A percentile compares a stretch with the other conserved stretches of the same genome.
Evolutionary conservation across 2,329 filamentous ascomycete genomes (phyloP).

Genomic region (Pseudodiploospora longispora): DNA sequence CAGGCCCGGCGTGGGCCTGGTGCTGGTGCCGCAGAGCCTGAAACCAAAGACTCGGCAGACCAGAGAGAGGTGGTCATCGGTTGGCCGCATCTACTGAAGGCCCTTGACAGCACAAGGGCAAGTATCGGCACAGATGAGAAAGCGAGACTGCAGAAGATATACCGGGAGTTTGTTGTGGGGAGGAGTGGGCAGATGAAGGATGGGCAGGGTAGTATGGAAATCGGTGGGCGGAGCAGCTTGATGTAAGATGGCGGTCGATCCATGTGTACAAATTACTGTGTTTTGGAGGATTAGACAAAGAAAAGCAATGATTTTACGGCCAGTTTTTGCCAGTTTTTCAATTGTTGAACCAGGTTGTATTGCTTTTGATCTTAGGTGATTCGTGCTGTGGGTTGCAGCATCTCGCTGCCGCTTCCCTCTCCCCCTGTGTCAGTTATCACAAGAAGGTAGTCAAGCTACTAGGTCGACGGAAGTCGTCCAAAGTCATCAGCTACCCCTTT

Average conservation of each 20-base stretch:
- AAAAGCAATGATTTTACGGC: too few species aligned
- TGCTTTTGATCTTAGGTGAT: too few species aligned
- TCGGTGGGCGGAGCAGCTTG: constrained; percentile 85
- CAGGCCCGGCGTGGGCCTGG: constrained; percentile 21
- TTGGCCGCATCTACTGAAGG: constrained; percentile 76
- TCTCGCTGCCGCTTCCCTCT: too few species aligned
- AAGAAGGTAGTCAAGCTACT: too few species aligned
- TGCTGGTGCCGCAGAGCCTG: constrained; percentile 14
- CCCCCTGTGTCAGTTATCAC: too few species aligned
- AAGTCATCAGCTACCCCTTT: neutral
- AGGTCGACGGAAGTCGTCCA: neutral
- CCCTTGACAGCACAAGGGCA: constrained; percentile 66
- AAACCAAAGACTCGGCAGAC: constrained; percentile 24
- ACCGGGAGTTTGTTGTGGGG: constrained; percentile 85
- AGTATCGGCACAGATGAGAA: constrained; percentile 78
- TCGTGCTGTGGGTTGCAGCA: too few species aligned
- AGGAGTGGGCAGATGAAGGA: constrained; percentile 92
- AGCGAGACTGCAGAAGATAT: constrained; percentile 68
- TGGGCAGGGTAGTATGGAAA: constrained; percentile 83
- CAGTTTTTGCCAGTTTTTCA: too few species aligned
- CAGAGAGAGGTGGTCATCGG: constrained; percentile 68
- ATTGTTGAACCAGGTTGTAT: too few species aligned
- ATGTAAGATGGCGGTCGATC: constrained; percentile 51
- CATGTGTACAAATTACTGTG: neutral
- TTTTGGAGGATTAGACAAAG: neutral